A percentile compares a stretch with the other conserved stretches of the same genome.
Evolutionary conservation across 2,329 filamentous ascomycete species (phyloP).

Genomic region (Arthroderma sp.): DNA sequence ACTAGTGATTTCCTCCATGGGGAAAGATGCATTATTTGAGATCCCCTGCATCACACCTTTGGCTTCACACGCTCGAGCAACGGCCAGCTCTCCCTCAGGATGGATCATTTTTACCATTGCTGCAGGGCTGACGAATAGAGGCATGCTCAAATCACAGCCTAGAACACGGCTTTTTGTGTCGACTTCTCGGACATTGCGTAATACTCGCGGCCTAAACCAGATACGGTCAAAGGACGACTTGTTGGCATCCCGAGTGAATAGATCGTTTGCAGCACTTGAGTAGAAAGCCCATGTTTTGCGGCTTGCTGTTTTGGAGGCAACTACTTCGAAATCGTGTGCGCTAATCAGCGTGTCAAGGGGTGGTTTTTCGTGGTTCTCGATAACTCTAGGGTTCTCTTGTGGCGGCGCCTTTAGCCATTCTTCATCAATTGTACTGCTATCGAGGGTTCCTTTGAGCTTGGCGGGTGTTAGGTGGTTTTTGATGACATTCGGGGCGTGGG

Average conservation of each 20-base stretch:
- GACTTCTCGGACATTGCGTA: constrained; percentile 43
- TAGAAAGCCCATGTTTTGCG: constrained; percentile 59
- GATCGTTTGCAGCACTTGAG: constrained; percentile 51
- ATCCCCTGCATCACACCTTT: constrained; percentile 46
- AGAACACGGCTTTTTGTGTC: constrained; percentile 42
- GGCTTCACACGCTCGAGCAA: constrained; percentile 40
- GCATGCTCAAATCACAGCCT: constrained; percentile 39
- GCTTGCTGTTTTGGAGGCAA: constrained; percentile 41
- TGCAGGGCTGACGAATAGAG: constrained; percentile 51
- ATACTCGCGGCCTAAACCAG: constrained; percentile 45
- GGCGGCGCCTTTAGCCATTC: constrained; percentile 34
- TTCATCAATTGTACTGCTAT: constrained; percentile 35
- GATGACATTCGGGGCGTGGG: constrained; percentile 36
- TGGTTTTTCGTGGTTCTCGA: constrained; percentile 14
- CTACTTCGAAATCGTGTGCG: constrained; percentile 47
- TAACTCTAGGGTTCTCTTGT: constrained; percentile 16
- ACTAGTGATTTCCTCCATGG: constrained; percentile 41
- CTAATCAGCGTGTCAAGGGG: constrained; percentile 44
- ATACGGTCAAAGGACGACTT: constrained; percentile 41
- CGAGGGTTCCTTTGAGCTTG: constrained; percentile 38
- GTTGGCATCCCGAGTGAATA: constrained; percentile 45
- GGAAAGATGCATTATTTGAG: constrained; percentile 48
- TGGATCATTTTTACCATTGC: constrained; percentile 53
- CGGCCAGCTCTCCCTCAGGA: constrained; percentile 48
- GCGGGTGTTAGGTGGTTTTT: constrained; percentile 29